A percentile compares a stretch with the other conserved stretches of the same genome.
These are phyloP conservation scores for Lecanosticta acicola DNA, from an alignment of 2,329 filamentous ascomycete species.

Conservation along the genomic window DNA sequence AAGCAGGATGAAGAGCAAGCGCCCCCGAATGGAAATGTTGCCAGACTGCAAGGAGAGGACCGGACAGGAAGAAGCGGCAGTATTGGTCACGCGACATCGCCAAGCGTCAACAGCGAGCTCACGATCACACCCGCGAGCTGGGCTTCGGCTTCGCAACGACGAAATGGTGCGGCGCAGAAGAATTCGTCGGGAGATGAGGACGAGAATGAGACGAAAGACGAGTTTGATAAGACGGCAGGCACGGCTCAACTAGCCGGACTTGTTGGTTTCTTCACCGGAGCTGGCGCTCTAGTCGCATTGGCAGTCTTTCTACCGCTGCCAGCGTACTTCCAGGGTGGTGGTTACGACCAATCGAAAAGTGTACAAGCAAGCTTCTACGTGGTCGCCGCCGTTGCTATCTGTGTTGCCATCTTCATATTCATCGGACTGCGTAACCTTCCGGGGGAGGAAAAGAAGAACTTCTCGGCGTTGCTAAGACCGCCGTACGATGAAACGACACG, in stretches of 20 bases:
- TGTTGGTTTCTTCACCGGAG: conserved; percentile 88
- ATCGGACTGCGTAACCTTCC: conserved; percentile 63
- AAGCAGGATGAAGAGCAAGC: conserved; percentile 16
- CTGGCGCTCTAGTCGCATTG: conserved; percentile 81
- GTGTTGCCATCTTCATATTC: conserved; percentile 69
- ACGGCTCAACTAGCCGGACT: conserved; percentile 66
- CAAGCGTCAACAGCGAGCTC: conserved; percentile 66
- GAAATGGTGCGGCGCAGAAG: neutral
- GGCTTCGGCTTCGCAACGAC: conserved; percentile 30
- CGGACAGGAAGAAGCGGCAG: conserved; percentile 28
- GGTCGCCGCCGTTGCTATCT: conserved; percentile 65
- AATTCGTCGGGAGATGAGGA: conserved; percentile 4
- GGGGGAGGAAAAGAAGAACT: conserved; percentile 74
- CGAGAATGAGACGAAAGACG: neutral
- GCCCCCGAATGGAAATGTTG: conserved; percentile 16
- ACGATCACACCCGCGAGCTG: conserved; percentile 64
- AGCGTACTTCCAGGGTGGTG: conserved; percentile 66
- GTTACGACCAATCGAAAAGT: conserved; percentile 66
- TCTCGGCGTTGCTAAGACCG: conserved; percentile 40
- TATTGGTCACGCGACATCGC: conserved; percentile 54
- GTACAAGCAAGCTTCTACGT: conserved; percentile 84
- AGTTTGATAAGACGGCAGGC: conserved; percentile 11
- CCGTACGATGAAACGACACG: conserved; percentile 29
- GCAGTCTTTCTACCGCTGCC: conserved; percentile 80
- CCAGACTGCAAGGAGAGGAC: conserved; percentile 22